Percentiles rank a stretch among this genome's conserved stretches.
Evolutionary conservation across 768 basidiomycete genomes (phyloP).

Genomic region (Pleurotus giganteus): DNA sequence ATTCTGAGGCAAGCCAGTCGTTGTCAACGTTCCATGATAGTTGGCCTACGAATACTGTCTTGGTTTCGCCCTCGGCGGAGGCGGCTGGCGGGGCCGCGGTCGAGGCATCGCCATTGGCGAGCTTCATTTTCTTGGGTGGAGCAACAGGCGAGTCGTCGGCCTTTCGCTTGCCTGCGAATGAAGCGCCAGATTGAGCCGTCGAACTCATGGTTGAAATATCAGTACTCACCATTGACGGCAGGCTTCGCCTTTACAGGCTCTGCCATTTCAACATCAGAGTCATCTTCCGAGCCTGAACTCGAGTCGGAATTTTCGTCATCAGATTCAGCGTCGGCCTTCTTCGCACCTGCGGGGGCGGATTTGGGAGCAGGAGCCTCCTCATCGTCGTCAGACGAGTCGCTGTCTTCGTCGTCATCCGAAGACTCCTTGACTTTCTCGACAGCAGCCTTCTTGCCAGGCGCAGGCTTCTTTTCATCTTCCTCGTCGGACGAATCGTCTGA

Average conservation of each 20-base stretch:
- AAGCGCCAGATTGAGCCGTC: not conserved
- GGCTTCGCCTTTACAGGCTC: slow-evolving; percentile 31
- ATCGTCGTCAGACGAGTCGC: slow-evolving; percentile 7
- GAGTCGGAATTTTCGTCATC: slow-evolving; percentile 24
- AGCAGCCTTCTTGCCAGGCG: not conserved
- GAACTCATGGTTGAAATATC: slow-evolving; percentile 11
- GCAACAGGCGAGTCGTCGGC: slow-evolving; percentile 59
- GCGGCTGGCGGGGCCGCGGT: too few relatives aligned
- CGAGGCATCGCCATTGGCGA: slow-evolving; percentile 55
- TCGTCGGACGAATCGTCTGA: slow-evolving; percentile 14
- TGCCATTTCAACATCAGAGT: slow-evolving; percentile 61
- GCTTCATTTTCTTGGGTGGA: slow-evolving; percentile 81
- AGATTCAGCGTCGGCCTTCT: slow-evolving; percentile 21
- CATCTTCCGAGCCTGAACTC: slow-evolving; percentile 33
- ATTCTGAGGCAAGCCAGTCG: slow-evolving; percentile 91
- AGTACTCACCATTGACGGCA: slow-evolving; percentile 35
- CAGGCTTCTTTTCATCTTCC: slow-evolving; percentile 16
- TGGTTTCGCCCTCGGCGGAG: slow-evolving; percentile 38
- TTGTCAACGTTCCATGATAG: slow-evolving; percentile 97
- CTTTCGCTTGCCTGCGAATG: slow-evolving; percentile 69
- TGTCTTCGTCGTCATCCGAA: not conserved
- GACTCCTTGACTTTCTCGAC: not conserved
- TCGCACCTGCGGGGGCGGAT: slow-evolving; percentile 16
- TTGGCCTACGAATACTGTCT: slow-evolving; percentile 86
- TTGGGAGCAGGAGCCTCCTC: not conserved